Base-by-base conservation (phyloP, 805 yeast species). In the Diddensiella transvaalensis region DNA sequence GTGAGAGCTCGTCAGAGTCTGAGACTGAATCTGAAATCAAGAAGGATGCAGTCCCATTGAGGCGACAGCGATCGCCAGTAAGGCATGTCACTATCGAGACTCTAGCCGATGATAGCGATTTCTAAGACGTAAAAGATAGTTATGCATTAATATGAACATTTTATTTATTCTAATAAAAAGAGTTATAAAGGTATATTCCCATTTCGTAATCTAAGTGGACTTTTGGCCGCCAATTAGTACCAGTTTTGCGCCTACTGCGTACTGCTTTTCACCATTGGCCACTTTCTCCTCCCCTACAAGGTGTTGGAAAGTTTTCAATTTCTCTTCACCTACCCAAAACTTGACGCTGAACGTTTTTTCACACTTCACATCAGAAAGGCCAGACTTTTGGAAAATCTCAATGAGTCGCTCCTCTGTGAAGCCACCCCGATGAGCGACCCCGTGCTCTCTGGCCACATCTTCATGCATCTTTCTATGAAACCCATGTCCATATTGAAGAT, bases 101-200 rank as follows among this genome's bases (percentile, higher is more conserved):
- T 2, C 56, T 57, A 15, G 52, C 40, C 6, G 60, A 56, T 29
- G 59, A 54, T 24, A 43, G 44, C 42, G 56, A 55, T 36, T 54
- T 52, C 42, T 54, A 47, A 47, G 15, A 4, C 11, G n/a, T n/a
- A n/a, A n/a, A n/a, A 33, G 38, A 22, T 19, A 22, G 19, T 32
- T 15, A 17, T 2, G 17, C 15, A 42, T 17, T 30, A 40, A 30
- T 11, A 18, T 44, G 38, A n/a, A 36, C 17, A 39, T 10, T 40
- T 22, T 40, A 21, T 40, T 18, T 38, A 10, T 19, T 22, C 41
- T 22, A 13, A 6, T 38, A 18, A 5, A 38, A 19, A 11, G 21
- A 11, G 13, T 15, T 15, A 6, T 41, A 41, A 15, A 15, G 13
- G 21, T 17, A 11, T 23, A 8, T 26, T 26, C 32, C 13, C 13